These are phyloP conservation scores for Zizania palustris DNA, from an alignment of 202 grass and related monocot species.

Conservation along the genomic window DNA sequence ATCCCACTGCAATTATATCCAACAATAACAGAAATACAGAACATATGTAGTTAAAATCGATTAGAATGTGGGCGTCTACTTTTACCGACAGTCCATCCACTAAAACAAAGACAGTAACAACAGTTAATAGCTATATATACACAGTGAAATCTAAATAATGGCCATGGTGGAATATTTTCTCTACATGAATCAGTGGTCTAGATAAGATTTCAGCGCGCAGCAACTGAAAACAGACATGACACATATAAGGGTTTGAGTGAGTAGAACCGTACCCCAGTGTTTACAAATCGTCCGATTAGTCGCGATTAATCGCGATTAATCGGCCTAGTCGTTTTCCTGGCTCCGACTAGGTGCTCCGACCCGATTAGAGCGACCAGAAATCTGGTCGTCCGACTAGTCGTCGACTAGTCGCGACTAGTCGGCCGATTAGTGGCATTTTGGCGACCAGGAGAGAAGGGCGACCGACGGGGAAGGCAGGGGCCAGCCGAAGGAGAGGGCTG, in stretches of 20 bases:
- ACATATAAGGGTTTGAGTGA: neutral
- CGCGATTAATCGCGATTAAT: no score
- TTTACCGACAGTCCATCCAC: neutral
- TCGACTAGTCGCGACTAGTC: no score
- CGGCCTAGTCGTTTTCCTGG: no score
- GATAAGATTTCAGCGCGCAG: neutral
- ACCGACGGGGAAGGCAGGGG: no score
- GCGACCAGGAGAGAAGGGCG: no score
- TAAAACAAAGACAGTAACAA: neutral
- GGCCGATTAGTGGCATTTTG: no score
- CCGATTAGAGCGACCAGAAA: no score
- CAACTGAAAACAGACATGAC: neutral
- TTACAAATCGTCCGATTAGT: no score
- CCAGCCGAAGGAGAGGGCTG: no score
- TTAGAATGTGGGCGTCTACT: neutral
- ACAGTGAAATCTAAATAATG: neutral
- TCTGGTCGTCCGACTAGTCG: no score
- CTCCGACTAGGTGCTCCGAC: no score
- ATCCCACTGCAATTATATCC: neutral
- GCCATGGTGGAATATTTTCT: neutral
- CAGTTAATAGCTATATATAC: neutral
- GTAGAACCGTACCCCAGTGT: conserved; percentile 62
- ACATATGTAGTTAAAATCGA: neutral
- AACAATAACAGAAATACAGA: neutral
- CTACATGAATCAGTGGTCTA: no score